Percentiles rank a stretch among this genome's conserved stretches.
phyloP scores from a whole-genome alignment of 768 basidiomycete species.

The Pisolithus marmoratus region DNA sequence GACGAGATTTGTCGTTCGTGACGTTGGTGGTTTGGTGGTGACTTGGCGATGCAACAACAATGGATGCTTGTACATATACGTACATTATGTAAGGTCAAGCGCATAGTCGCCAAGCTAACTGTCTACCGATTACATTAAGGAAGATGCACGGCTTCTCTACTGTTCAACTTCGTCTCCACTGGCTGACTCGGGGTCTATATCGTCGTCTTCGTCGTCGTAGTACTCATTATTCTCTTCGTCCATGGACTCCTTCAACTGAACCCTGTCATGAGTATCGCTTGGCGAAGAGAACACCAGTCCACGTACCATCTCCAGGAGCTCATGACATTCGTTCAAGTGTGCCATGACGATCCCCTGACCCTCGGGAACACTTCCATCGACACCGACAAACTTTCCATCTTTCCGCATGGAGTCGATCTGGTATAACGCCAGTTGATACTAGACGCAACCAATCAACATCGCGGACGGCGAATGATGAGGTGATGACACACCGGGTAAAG shows the following conservation, averaged over 20 bases:
- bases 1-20: no score
- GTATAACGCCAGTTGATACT: conserved; percentile 93
- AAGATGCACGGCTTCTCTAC: neutral
- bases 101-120: neutral
- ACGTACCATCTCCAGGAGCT: conserved; percentile 87
- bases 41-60: no score
- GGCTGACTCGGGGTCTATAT: conserved; percentile 11
- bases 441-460: conserved; percentile 3
- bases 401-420: conserved; percentile 92
- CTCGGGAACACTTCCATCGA: conserved; percentile 87
- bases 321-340: conserved; percentile 93
- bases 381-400: conserved; percentile 89
- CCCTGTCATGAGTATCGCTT: no score
- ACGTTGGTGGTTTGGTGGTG: no score
- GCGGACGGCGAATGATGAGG: neutral
- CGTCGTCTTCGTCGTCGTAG: conserved; percentile 37
- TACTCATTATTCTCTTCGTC: conserved; percentile 59
- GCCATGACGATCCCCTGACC: conserved; percentile 96
- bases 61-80: no score
- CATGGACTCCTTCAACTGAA: conserved; percentile 78
- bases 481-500: conserved; percentile 74
- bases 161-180: neutral
- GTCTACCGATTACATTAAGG: conserved; percentile 1
- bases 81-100: no score
- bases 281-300: neutral